phyloP scores from a whole-genome alignment of 2,329 filamentous ascomycete genomes.

The Botrytis fragariae region DNA sequence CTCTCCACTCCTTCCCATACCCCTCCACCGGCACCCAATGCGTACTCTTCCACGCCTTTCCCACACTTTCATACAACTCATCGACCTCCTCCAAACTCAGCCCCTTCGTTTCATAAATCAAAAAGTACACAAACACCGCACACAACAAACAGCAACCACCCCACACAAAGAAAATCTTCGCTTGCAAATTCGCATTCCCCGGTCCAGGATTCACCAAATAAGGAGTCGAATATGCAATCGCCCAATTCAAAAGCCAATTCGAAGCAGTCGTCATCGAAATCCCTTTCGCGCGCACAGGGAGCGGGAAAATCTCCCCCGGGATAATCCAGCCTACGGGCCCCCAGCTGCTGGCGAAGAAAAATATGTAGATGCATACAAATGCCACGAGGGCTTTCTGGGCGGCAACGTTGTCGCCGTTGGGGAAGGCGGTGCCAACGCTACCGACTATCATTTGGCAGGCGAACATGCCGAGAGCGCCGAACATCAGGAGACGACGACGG shows the following conservation, averaged over 20 bases:
- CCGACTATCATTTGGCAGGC: slow-evolving; percentile 84
- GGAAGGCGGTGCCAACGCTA: slow-evolving; percentile 49
- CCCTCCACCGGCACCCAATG: slow-evolving; percentile 13
- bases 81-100: slow-evolving; percentile 70
- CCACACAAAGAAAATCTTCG: slow-evolving; percentile 53
- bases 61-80: slow-evolving; percentile 48
- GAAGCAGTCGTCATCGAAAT: slow-evolving; percentile 80
- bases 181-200: slow-evolving; percentile 35
- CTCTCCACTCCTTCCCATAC: neutral
- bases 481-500: slow-evolving; percentile 74
- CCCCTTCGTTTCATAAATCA: slow-evolving; percentile 67
- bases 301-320: slow-evolving; percentile 85
- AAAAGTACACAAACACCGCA: slow-evolving; percentile 53
- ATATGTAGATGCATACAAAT: slow-evolving; percentile 59
- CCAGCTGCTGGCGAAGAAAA: slow-evolving; percentile 21
- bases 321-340: slow-evolving; percentile 64
- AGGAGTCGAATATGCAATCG: slow-evolving; percentile 65
- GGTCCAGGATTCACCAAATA: slow-evolving; percentile 58
- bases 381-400: slow-evolving; percentile 46
- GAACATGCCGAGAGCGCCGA: slow-evolving; percentile 78
- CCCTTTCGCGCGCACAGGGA: slow-evolving; percentile 64
- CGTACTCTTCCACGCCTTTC: slow-evolving; percentile 10
- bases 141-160: slow-evolving; percentile 53
- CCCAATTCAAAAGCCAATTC: slow-evolving; percentile 87
- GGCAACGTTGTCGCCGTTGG: slow-evolving; percentile 41